Base-by-base conservation (phyloP, 768 basidiomycete species). In the Termitomyces sp. region DNA sequence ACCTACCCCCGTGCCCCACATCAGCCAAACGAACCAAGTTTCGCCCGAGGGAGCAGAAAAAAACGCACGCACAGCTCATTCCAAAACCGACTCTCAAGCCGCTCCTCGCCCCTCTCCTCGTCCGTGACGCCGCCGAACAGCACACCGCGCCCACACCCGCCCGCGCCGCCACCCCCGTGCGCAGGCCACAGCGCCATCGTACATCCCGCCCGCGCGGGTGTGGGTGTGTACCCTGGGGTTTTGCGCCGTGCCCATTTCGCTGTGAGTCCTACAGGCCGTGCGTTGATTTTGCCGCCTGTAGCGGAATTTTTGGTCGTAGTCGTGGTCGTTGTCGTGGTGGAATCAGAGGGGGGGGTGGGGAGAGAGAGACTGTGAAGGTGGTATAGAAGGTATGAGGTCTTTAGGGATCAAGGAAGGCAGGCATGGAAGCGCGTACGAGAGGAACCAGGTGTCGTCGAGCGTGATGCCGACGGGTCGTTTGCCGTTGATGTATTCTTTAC, bases 91-190 rank as follows among this genome's bases (percentile, higher is more conserved):
- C 89, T 92, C 57, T 92, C 88, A 60, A 97, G 68, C 3, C 81
- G 84, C 65, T 97, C 94, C 68, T 96, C 94, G 37, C 81, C 80
- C 20, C 77, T 84, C 63, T 96, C 94, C 59, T 93, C 90, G 59
- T 97, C 94, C 4, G 84, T 88, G 0, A 96, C 94, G 16, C 80
- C 94, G 13, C 94, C 94, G 66, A 95, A 97, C 51, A 94, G 68
- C 2, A 97, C 74, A 3, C 39, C 39, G 9, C 39, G 39, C 39
- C 39, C 39, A 2, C 18, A 18, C 7, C 37, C 37, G 37, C 37
- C 37, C 16, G 39, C 39, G 4, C n/a, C 39, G 18, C 37, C 37
- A 1, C n/a, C n/a, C n/a, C 2, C 37, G 7, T 85, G 88, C 22
- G 80, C 70, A 0, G 69, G 53, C 94, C 94, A 96, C 0, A 87